Base-by-base conservation (phyloP, 352 stramenopile genomes). In the Pythium guiyangense region DNA sequence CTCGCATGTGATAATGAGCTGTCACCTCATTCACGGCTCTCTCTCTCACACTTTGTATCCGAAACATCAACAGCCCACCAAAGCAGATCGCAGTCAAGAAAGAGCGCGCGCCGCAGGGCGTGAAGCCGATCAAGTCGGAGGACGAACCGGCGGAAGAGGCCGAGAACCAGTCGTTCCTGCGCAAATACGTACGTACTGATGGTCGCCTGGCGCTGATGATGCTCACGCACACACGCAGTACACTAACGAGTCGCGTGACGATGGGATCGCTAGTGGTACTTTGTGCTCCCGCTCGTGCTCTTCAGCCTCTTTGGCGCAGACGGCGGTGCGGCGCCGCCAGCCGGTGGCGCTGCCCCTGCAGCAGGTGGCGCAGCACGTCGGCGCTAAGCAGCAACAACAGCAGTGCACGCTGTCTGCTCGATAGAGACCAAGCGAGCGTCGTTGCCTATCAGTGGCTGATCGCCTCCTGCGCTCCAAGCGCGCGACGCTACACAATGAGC, bases 181-280 rank as follows among this genome's bases (percentile, higher is more conserved):
- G 84, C 59, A 81, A 80, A 86, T 94, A 94, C 60, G 84, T 94
- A 83, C 54, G 80, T 86, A 18, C 11, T 46, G 11, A 14, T n/a
- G n/a, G n/a, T 47, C 1, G 39, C 46, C 3, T 17, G 5, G n/a
- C 1, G 44, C 9, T 49, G 44, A 15, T n/a, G n/a, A n/a, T n/a
- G n/a, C n/a, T n/a, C n/a, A n/a, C n/a, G n/a, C n/a, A n/a, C n/a
- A n/a, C n/a, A n/a, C n/a, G n/a, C n/a, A n/a, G n/a, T n/a, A n/a
- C n/a, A n/a, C n/a, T n/a, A n/a, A n/a, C n/a, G n/a, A n/a, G 55
- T 31, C n/a, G n/a, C n/a, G n/a, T n/a, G n/a, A n/a, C n/a, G n/a
- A n/a, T n/a, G n/a, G n/a, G n/a, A n/a, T 62, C 22, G 27, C 48
- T 49, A 93, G 84, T 94, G 84, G 84, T 94, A 94, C 67, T 72